phyloP scores from a whole-genome alignment of 805 yeast species.

The Hanseniaspora osmophila region DNA sequence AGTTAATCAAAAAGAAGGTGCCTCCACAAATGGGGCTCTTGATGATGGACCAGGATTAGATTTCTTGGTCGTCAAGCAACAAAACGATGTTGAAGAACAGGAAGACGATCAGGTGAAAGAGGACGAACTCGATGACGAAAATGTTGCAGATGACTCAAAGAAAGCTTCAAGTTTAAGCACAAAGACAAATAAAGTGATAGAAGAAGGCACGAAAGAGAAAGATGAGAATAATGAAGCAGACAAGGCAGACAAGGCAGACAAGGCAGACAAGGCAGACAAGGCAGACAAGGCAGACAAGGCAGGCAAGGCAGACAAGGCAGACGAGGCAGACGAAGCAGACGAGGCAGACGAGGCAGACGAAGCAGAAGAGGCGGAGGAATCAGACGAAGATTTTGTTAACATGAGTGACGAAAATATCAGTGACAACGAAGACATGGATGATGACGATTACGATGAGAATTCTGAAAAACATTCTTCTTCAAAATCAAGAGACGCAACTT shows the following conservation, averaged over 20 bases:
- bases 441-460: constrained; percentile 9
- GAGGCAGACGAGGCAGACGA: constrained; percentile 21
- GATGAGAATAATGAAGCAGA: constrained; percentile 1
- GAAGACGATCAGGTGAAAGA: constrained; percentile 14
- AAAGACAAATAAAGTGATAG: neutral
- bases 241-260: neutral
- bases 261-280: constrained; percentile 8
- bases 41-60: constrained; percentile 17
- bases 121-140: constrained; percentile 12
- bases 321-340: constrained; percentile 6
- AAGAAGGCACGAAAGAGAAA: neutral
- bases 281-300: constrained; percentile 19
- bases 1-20: constrained; percentile 41
- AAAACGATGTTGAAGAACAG: constrained; percentile 6
- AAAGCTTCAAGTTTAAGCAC: constrained; percentile 7
- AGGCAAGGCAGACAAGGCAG: neutral
- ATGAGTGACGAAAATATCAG: constrained; percentile 12
- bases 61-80: constrained; percentile 17
- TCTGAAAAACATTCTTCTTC: constrained; percentile 14
- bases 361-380: constrained; percentile 21
- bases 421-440: constrained; percentile 4
- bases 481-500: neutral
- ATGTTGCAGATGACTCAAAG: constrained; percentile 10
- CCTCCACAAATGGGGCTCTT: constrained; percentile 32
- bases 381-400: constrained; percentile 16